phyloP scores from a whole-genome alignment of 371 early-diverging fungal genomes.

The Mycotypha africana region DNA sequence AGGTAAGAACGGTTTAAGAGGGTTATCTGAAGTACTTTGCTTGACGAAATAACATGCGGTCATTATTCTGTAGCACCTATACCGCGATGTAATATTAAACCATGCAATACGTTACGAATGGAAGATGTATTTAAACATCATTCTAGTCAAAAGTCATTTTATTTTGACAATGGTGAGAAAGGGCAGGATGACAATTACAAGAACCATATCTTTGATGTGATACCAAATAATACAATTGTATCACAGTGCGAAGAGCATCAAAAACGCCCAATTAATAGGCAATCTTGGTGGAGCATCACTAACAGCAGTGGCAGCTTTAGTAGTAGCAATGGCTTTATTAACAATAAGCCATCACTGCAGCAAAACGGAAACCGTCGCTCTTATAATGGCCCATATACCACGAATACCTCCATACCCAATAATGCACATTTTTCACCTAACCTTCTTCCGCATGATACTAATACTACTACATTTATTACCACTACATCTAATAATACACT shows the following conservation, averaged over 20 bases:
- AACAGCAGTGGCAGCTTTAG: too few relatives aligned
- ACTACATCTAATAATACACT: constrained; percentile 11
- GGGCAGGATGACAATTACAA: too few relatives aligned
- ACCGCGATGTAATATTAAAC: constrained; percentile 30
- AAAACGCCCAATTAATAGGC: too few relatives aligned
- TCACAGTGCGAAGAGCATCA: too few relatives aligned
- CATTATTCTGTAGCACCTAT: constrained; percentile 41
- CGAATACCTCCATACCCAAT: constrained; percentile 13
- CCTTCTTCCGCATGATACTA: not conserved
- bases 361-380: constrained; percentile 8
- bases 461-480: not conserved
- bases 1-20: constrained; percentile 22
- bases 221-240: too few relatives aligned
- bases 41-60: not conserved
- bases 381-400: constrained; percentile 16
- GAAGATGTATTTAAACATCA: too few relatives aligned
- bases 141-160: too few relatives aligned
- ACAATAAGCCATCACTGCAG: not conserved
- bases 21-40: not conserved
- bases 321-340: too few relatives aligned
- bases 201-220: too few relatives aligned
- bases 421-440: not conserved
- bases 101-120: too few relatives aligned
- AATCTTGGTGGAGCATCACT: too few relatives aligned
- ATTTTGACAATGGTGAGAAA: too few relatives aligned